A percentile compares a stretch with the other conserved stretches of the same genome.
Evolutionary conservation across 2,329 filamentous ascomycete species (phyloP).

Genomic region (Atkinsonella texensis): DNA sequence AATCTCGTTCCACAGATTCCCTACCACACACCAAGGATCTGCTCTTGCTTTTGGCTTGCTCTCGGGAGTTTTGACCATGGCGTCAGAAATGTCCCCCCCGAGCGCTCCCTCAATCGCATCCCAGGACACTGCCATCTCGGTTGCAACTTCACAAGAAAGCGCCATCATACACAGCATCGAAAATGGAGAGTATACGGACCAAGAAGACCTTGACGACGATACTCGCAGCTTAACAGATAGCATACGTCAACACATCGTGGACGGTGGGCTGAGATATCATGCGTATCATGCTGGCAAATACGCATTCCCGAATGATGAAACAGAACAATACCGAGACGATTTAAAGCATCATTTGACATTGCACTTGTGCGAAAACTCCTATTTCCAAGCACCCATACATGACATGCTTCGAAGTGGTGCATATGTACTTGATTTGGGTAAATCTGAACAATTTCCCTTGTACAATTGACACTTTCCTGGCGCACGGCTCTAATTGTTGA

Average conservation of each 20-base stretch:
- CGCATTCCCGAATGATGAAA: constrained; percentile 31
- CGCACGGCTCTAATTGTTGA: background rate
- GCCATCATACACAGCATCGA: constrained; percentile 21
- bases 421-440: constrained; percentile 35
- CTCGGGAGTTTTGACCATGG: background rate
- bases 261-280: constrained; percentile 28
- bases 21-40: too few species aligned
- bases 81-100: background rate
- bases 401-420: constrained; percentile 24
- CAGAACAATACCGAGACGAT: constrained; percentile 29
- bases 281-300: constrained; percentile 30
- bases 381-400: constrained; percentile 33
- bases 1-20: background rate
- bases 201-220: constrained; percentile 17
- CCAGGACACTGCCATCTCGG: constrained; percentile 15
- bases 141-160: constrained; percentile 19
- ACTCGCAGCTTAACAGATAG: constrained; percentile 30
- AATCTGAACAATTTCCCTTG: constrained; percentile 11
- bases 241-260: constrained; percentile 30
- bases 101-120: constrained; percentile 1
- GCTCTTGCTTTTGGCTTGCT: background rate
- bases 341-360: constrained; percentile 28
- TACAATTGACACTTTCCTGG: background rate
- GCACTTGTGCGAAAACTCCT: constrained; percentile 25
- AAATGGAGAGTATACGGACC: constrained; percentile 16